Percentiles rank a stretch among this genome's conserved stretches.
Conservation (phyloP, 345 rosid genomes). For the Rhizophora apiculata region DNA sequence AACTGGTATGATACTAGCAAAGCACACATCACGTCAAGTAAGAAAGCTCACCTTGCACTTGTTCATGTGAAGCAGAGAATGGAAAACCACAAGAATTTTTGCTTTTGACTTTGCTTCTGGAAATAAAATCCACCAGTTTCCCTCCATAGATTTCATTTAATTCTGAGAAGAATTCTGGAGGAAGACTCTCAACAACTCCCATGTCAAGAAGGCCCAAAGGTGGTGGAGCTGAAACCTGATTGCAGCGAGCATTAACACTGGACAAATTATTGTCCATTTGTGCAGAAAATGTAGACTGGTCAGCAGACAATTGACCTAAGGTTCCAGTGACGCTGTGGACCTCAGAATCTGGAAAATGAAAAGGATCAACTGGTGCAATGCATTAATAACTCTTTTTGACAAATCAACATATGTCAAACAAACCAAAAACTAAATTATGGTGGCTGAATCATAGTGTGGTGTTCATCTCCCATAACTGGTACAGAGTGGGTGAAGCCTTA, state of each 20-base stretch:
- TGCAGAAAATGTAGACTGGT: conserved; percentile 32
- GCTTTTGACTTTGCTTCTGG: conserved; percentile 44
- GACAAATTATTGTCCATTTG: conserved; percentile 32
- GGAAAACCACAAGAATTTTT: conserved; percentile 23
- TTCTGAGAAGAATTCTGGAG: conserved; percentile 72
- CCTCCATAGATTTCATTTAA: conserved; percentile 79
- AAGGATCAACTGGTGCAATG: conserved; percentile 11
- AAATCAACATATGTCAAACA: not conserved
- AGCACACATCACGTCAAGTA: not conserved
- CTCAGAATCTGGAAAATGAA: conserved; percentile 41
- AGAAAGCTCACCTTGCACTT: conserved; percentile 34
- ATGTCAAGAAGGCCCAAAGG: conserved; percentile 70
- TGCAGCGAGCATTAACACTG: conserved; percentile 21
- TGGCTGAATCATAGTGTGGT: not conserved
- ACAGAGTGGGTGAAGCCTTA: not conserved
- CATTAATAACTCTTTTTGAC: not conserved
- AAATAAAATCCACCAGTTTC: conserved; percentile 54
- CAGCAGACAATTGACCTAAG: conserved; percentile 27
- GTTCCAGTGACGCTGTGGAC: conserved; percentile 26
- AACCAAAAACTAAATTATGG: not conserved
- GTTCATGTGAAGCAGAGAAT: conserved; percentile 20
- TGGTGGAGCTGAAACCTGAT: conserved; percentile 47
- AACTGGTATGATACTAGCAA: not conserved
- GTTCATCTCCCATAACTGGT: not conserved
- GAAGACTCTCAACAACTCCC: conserved; percentile 80